phyloP scores from a whole-genome alignment of 768 basidiomycete species.

The Saitozyma sp. region DNA sequence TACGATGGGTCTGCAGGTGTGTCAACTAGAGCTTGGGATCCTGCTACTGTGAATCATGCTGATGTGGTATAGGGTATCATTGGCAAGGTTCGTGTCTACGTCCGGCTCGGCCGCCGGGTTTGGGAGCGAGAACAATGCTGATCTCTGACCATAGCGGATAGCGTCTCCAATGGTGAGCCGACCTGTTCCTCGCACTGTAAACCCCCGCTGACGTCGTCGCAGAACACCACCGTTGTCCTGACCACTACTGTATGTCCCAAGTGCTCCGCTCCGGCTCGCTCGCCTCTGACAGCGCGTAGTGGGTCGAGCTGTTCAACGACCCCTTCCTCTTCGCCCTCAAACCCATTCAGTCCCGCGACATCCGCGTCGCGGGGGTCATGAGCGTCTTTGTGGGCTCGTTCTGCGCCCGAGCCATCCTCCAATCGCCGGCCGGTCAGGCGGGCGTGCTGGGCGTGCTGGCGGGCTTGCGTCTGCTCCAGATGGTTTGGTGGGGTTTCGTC shows the following conservation, averaged over 20 bases:
- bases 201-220: background rate
- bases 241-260: slow-evolving; percentile 55
- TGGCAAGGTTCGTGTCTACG: slow-evolving; percentile 76
- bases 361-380: slow-evolving; percentile 63
- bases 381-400: slow-evolving; percentile 76
- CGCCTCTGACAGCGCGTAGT: slow-evolving; percentile 53
- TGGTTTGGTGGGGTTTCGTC: slow-evolving; percentile 26
- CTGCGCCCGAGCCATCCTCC: slow-evolving; percentile 39
- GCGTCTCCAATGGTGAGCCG: slow-evolving; percentile 34
- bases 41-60: no score
- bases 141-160: slow-evolving; percentile 21
- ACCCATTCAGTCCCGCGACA: slow-evolving; percentile 64
- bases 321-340: slow-evolving; percentile 65
- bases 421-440: slow-evolving; percentile 31
- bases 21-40: no score
- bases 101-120: slow-evolving; percentile 56
- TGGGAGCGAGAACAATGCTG: slow-evolving; percentile 3
- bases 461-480: slow-evolving; percentile 40
- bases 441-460: slow-evolving; percentile 43
- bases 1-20: slow-evolving; percentile 68
- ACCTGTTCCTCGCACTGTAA: slow-evolving; percentile 12
- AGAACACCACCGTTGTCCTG: slow-evolving; percentile 57
- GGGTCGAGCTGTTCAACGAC: slow-evolving; percentile 84
- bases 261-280: background rate
- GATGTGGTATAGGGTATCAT: slow-evolving; percentile 61